These are phyloP conservation scores for Ceratocystiopsis minuta DNA, from an alignment of 2,329 filamentous ascomycete genomes.

Conservation along the genomic window DNA sequence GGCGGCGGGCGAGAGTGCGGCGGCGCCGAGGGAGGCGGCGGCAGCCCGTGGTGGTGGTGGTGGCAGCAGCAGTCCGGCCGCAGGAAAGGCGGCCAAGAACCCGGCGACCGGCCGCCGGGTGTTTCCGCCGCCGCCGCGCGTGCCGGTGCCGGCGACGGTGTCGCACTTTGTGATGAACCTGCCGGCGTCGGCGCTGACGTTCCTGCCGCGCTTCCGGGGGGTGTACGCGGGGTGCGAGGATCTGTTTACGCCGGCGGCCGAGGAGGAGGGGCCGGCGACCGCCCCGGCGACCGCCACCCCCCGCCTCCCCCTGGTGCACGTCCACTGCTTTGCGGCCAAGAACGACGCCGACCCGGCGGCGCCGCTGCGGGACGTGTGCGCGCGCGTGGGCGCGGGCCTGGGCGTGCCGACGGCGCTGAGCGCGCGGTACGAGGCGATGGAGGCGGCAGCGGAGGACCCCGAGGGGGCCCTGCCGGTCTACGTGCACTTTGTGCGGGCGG, in stretches of 20 bases:
- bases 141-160: constrained; percentile 54
- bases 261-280: background rate
- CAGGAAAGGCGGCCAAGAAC: background rate
- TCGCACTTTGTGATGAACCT: constrained; percentile 98
- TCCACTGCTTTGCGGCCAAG: constrained; percentile 86
- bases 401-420: constrained; percentile 33
- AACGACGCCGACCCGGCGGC: constrained; percentile 42
- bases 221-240: constrained; percentile 55
- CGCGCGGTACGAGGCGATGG: constrained; percentile 21
- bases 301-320: constrained; percentile 65
- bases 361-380: constrained; percentile 41
- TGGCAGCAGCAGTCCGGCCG: constrained; percentile 1
- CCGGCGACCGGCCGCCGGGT: background rate
- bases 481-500: constrained; percentile 61
- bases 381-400: constrained; percentile 44
- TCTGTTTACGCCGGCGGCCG: constrained; percentile 38
- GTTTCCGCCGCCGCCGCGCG: constrained; percentile 1
- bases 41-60: background rate
- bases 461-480: constrained; percentile 22
- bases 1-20: constrained; percentile 25
- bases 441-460: constrained; percentile 13
- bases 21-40: constrained; percentile 3
- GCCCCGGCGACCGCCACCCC: constrained; percentile 8
- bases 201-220: constrained; percentile 58
- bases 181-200: constrained; percentile 73